Evolutionary conservation across 345 rosid species (phyloP).

Genomic region (Trapa bicornis): DNA sequence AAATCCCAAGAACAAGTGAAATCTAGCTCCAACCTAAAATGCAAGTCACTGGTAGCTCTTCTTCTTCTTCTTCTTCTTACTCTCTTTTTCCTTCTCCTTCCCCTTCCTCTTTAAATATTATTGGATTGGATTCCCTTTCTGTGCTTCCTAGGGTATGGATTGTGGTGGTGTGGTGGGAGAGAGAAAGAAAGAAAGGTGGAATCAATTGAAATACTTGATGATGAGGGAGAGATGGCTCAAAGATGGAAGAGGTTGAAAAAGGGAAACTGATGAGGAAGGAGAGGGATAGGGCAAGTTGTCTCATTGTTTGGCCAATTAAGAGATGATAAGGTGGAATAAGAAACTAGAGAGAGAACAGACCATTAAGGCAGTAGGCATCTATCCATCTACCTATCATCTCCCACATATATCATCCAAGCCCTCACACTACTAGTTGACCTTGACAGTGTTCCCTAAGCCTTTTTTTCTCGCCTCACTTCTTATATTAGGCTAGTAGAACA

Average conservation of each 20-base stretch:
- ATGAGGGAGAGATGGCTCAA: not conserved
- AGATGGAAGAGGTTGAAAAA: too few species aligned
- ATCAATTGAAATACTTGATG: not conserved
- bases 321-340: not conserved
- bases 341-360: not conserved
- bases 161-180: not conserved
- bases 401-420: not conserved
- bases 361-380: too few species aligned
- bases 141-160: not conserved
- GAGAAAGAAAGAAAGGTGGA: not conserved
- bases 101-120: not conserved
- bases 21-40: not conserved
- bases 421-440: not conserved
- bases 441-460: not conserved
- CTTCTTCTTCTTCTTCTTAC: too few species aligned
- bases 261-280: not conserved
- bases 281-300: not conserved
- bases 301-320: conserved; percentile 1
- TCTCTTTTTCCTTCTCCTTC: not conserved
- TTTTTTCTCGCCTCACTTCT: too few species aligned
- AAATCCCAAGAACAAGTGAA: not conserved
- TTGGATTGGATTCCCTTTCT: not conserved
- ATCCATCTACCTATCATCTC: too few species aligned
- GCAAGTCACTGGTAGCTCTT: not conserved
- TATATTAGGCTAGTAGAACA: not conserved